These are phyloP conservation scores for Ambrosia artemisiifolia DNA, from an alignment of 129 eudicot species.

Conservation along the genomic window DNA sequence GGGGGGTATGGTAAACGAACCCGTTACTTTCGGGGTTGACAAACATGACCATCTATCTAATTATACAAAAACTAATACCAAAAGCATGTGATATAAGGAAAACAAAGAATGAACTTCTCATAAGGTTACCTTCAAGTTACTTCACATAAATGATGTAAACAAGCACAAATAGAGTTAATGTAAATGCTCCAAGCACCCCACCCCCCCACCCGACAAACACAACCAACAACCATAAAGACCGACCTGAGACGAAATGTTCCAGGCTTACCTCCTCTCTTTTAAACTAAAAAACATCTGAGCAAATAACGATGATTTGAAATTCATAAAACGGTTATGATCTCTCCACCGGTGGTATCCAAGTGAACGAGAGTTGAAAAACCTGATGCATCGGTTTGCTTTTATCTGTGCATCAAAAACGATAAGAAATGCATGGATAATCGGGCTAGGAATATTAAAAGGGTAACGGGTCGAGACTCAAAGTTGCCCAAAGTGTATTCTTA, in stretches of 20 bases:
- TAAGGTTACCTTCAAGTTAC: neutral
- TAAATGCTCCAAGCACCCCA: neutral
- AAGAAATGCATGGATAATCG: slow-evolving; percentile 4
- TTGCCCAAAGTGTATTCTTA: neutral
- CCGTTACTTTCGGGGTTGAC: no score
- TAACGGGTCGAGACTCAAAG: neutral
- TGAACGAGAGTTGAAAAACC: neutral
- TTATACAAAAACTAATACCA: neutral
- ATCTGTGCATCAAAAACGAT: slow-evolving; percentile 33
- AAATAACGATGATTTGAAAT: neutral
- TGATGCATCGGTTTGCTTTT: neutral
- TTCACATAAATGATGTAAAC: slow-evolving; percentile 24
- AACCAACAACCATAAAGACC: slow-evolving; percentile 13
- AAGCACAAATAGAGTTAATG: slow-evolving; percentile 17
- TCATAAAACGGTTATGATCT: slow-evolving; percentile 6
- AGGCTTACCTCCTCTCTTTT: slow-evolving; percentile 4
- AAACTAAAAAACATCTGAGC: neutral
- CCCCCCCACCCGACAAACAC: neutral
- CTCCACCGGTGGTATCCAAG: slow-evolving; percentile 13
- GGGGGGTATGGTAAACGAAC: no score
- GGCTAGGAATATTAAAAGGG: neutral
- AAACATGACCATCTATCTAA: no score
- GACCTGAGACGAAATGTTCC: neutral
- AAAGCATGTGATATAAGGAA: neutral
- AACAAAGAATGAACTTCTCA: neutral